Evolutionary conservation across 352 stramenopile genomes (phyloP).

Genomic region (Phytopythium mirpurense): DNA sequence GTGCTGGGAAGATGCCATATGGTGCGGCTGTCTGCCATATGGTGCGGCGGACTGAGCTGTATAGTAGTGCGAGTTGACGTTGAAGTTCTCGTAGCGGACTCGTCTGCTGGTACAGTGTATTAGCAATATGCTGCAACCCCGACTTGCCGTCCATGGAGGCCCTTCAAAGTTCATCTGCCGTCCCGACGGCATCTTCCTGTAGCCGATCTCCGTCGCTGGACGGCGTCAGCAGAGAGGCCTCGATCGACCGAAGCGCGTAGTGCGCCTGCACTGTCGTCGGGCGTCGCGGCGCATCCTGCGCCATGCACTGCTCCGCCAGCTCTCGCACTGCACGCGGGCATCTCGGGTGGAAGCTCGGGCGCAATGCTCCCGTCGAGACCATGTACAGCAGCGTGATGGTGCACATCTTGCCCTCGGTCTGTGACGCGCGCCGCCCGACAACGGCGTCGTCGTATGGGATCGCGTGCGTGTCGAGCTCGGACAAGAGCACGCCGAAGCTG

Average conservation of each 20-base stretch:
- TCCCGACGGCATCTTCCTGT: too few relatives aligned
- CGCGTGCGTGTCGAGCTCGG: slow-evolving; percentile 48
- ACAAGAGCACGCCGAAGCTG: slow-evolving; percentile 41
- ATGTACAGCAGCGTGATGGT: slow-evolving; percentile 24
- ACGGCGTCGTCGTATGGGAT: slow-evolving; percentile 38
- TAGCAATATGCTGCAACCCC: too few relatives aligned
- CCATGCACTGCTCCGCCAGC: slow-evolving; percentile 28
- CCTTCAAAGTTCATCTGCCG: too few relatives aligned
- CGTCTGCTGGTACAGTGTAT: too few relatives aligned
- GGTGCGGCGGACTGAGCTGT: too few relatives aligned
- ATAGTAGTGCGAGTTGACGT: too few relatives aligned
- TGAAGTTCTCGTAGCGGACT: too few relatives aligned
- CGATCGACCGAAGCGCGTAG: slow-evolving; percentile 9
- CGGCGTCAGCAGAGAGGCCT: too few relatives aligned
- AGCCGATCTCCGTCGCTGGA: too few relatives aligned
- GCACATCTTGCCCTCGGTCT: slow-evolving; percentile 8
- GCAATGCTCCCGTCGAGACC: slow-evolving; percentile 16
- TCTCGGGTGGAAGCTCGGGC: slow-evolving; percentile 15
- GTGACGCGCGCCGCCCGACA: slow-evolving; percentile 6
- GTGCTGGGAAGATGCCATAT: too few relatives aligned
- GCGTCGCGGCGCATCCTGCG: slow-evolving; percentile 20
- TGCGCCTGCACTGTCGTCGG: slow-evolving; percentile 34
- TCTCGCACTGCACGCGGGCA: slow-evolving; percentile 31
- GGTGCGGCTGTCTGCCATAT: too few relatives aligned
- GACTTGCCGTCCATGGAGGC: too few relatives aligned